A percentile compares a stretch with the other conserved stretches of the same genome.
Evolutionary conservation across 1,284 basidiomycete species (phyloP).

Genomic region (Apiotrichum gamsii): DNA sequence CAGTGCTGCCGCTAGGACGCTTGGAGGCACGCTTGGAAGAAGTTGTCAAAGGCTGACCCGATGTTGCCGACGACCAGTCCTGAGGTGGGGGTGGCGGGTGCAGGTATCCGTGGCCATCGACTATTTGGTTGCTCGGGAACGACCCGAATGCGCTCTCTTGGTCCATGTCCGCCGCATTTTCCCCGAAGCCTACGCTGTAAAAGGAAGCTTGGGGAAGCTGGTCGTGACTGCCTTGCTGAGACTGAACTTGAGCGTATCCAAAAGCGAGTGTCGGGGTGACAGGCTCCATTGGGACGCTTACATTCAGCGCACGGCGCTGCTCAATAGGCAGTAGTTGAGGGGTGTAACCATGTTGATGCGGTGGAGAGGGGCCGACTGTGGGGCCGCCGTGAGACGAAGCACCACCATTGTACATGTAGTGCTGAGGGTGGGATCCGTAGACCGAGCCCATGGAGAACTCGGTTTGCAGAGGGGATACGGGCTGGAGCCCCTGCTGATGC

Average conservation of each 20-base stretch:
- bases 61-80: neutral
- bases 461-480: neutral
- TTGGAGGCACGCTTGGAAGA: neutral
- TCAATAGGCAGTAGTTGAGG: neutral
- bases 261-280: conserved; percentile 2
- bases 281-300: neutral
- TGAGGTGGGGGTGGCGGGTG: neutral
- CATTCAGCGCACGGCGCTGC: neutral
- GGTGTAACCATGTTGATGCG: neutral
- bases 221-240: neutral
- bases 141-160: neutral
- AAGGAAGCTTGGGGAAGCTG: neutral
- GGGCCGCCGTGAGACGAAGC: neutral
- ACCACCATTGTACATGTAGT: neutral
- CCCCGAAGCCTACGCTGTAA: neutral
- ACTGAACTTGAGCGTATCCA: conserved; percentile 1
- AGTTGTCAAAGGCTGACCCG: neutral
- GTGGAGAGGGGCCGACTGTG: neutral
- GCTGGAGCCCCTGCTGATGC: no score
- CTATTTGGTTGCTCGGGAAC: no score
- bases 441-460: neutral
- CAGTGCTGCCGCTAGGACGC: neutral
- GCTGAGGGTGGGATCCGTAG: neutral
- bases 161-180: neutral
- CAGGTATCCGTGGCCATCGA: no score